A percentile compares a stretch with the other conserved stretches of the same genome.
These are phyloP conservation scores for Neurospora hispaniola DNA, from an alignment of 495 filamentous ascomycete genomes.

Conservation along the genomic window DNA sequence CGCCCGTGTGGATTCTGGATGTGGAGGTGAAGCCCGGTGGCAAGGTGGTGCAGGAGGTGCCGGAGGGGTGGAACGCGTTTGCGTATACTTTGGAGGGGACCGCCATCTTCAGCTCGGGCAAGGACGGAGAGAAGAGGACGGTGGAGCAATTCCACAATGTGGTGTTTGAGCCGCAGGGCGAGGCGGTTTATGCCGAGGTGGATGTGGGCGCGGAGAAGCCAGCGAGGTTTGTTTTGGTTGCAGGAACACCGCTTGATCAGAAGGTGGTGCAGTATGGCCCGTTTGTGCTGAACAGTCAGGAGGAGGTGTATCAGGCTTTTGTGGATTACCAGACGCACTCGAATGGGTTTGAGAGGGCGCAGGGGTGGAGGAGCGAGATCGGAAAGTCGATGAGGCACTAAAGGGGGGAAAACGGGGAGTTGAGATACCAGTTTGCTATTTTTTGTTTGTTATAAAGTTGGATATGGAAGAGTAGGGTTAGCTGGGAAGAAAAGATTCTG, in stretches of 20 bases:
- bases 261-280: constrained; percentile 93
- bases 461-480: not conserved
- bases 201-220: constrained; percentile 55
- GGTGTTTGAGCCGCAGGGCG: constrained; percentile 74
- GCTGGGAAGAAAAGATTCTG: not conserved
- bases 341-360: constrained; percentile 85
- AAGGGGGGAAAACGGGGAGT: not conserved
- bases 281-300: constrained; percentile 75
- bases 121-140: constrained; percentile 41
- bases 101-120: constrained; percentile 47
- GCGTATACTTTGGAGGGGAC: constrained; percentile 68
- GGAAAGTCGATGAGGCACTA: constrained; percentile 52
- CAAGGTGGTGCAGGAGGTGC: constrained; percentile 59
- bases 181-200: constrained; percentile 60
- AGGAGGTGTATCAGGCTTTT: constrained; percentile 86
- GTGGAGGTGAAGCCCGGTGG: constrained; percentile 74
- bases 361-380: constrained; percentile 85
- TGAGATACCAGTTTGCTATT: not conserved
- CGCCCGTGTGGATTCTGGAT: constrained; percentile 89
- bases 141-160: constrained; percentile 77
- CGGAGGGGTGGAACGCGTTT: constrained; percentile 83
- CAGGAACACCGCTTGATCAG: constrained; percentile 81
- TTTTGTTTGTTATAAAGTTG: not conserved
- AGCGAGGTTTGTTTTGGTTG: constrained; percentile 66
- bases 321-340: constrained; percentile 71